Percentiles rank a stretch among this genome's conserved stretches.
Conservation (phyloP, 2,329 filamentous ascomycete genomes). For the Cercospora nicotianae region DNA sequence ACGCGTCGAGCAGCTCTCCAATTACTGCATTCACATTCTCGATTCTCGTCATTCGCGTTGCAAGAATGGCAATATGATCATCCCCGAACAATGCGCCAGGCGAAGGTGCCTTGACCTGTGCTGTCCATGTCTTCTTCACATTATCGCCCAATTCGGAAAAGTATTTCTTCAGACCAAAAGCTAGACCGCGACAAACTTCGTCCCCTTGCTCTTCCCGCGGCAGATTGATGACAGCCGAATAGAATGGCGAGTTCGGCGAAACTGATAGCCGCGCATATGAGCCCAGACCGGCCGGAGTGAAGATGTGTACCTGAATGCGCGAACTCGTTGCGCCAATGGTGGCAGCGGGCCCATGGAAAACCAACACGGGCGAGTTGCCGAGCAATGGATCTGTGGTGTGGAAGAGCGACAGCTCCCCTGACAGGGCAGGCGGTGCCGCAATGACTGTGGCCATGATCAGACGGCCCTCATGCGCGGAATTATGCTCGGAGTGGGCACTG, state of each 20-base stretch:
- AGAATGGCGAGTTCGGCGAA: constrained; percentile 87
- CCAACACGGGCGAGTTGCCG: constrained; percentile 75
- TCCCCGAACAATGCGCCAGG: constrained; percentile 76
- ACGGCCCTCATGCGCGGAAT: constrained; percentile 5
- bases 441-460: constrained; percentile 74
- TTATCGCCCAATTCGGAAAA: constrained; percentile 80
- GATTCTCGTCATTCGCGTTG: constrained; percentile 77
- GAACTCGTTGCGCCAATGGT: constrained; percentile 91
- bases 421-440: constrained; percentile 71
- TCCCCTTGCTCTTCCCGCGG: constrained; percentile 94
- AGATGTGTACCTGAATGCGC: constrained; percentile 90
- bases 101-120: constrained; percentile 53
- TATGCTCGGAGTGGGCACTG: not conserved
- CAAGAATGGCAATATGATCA: constrained; percentile 88
- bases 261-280: constrained; percentile 90
- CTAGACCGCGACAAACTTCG: constrained; percentile 85
- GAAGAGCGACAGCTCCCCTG: constrained; percentile 83
- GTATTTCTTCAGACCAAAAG: constrained; percentile 92
- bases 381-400: constrained; percentile 83
- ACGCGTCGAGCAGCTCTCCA: constrained; percentile 68
- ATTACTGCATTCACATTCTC: constrained; percentile 75
- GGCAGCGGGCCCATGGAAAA: constrained; percentile 77
- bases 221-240: constrained; percentile 83
- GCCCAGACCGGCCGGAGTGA: constrained; percentile 83
- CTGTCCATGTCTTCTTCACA: constrained; percentile 69